These are phyloP conservation scores for Fusarium albidum DNA, from an alignment of 2,329 filamentous ascomycete species.

Conservation along the genomic window DNA sequence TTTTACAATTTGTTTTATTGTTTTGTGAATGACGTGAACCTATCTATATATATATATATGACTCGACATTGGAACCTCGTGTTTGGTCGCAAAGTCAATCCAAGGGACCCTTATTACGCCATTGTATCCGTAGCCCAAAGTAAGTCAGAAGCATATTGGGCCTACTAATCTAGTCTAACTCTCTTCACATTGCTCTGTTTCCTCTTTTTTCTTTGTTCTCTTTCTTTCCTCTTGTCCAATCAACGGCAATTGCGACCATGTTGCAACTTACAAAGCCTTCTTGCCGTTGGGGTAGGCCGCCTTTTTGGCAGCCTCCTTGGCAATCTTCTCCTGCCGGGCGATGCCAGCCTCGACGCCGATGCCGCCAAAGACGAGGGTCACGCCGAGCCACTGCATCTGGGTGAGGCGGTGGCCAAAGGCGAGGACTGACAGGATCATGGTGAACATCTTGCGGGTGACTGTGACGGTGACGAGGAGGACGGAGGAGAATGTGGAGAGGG, in stretches of 20 bases:
- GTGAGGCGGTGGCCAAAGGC: conserved; percentile 91
- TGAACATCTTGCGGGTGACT: conserved; percentile 98
- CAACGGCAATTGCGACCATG: background rate
- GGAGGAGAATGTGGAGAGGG: conserved; percentile 89
- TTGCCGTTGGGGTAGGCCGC: conserved; percentile 39
- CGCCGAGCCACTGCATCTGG: conserved; percentile 92
- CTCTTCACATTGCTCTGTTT: background rate
- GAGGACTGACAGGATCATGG: conserved; percentile 95
- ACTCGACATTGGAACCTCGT: too few species aligned
- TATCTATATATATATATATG: background rate
- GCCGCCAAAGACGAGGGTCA: conserved; percentile 91
- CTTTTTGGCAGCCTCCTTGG: conserved; percentile 73
- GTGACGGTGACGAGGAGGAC: conserved; percentile 95
- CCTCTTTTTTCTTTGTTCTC: background rate
- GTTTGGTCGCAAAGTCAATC: too few species aligned
- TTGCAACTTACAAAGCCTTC: conserved; percentile 41
- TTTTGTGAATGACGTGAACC: background rate
- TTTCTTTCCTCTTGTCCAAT: background rate
- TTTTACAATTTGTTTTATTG: background rate
- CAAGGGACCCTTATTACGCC: background rate
- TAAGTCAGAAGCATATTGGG: too few species aligned
- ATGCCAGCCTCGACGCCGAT: conserved; percentile 91
- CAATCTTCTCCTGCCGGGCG: conserved; percentile 81
- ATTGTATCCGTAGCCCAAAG: background rate
- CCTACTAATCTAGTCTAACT: too few species aligned